A percentile compares a stretch with the other conserved stretches of the same genome.
Evolutionary conservation across 768 basidiomycete genomes (phyloP).

Genomic region (Terana coerulea): DNA sequence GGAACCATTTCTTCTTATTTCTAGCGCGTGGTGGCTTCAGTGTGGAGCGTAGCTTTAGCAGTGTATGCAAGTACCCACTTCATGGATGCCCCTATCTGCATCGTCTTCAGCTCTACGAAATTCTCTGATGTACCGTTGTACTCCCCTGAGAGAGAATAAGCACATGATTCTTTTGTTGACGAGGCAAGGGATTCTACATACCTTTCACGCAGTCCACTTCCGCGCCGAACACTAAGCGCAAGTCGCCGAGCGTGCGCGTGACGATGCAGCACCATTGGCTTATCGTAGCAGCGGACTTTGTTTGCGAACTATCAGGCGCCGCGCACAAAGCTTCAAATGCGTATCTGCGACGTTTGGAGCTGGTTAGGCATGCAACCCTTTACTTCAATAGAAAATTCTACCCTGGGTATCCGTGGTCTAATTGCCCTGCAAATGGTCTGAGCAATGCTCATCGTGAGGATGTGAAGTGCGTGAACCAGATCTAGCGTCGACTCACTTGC

Average conservation of each 20-base stretch:
- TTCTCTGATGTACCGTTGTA: constrained; percentile 1
- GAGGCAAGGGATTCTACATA: neutral
- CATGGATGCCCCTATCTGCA: neutral
- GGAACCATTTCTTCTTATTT: constrained; percentile 1
- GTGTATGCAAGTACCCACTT: too few species aligned
- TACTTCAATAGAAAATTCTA: too few species aligned
- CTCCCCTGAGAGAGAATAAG: neutral
- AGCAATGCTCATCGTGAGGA: too few species aligned
- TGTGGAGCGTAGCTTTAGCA: neutral
- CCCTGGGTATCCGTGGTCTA: too few species aligned
- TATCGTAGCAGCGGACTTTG: neutral
- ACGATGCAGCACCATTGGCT: constrained; percentile 5
- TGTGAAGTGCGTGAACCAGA: too few species aligned
- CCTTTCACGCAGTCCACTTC: constrained; percentile 11
- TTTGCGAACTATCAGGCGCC: too few species aligned
- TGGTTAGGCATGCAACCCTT: too few species aligned
- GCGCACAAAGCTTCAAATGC: too few species aligned
- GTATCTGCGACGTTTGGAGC: too few species aligned
- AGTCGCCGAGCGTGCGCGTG: constrained; percentile 1
- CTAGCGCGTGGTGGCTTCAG: neutral
- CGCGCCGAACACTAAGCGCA: constrained; percentile 3
- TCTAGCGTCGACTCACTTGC: too few species aligned
- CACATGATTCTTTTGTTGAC: neutral
- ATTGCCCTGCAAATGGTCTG: too few species aligned
- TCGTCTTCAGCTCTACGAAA: constrained; percentile 9